phyloP scores from a whole-genome alignment of 75 land plant species.

The Adiantum capillusveneris region DNA sequence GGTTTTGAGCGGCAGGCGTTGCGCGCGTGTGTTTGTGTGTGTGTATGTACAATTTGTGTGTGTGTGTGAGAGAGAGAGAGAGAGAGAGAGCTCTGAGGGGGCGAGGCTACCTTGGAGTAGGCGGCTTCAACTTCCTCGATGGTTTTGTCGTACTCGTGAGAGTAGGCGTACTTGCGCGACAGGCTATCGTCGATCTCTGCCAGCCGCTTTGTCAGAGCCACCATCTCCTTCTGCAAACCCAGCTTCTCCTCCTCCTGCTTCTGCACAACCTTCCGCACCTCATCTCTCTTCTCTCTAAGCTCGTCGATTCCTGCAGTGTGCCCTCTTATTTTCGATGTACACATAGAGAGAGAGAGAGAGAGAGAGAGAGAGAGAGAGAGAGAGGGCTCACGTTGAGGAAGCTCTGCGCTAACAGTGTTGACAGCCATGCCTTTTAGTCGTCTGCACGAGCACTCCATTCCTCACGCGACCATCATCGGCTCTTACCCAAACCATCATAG shows the following conservation, averaged over 20 bases:
- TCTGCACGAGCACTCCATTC: slow-evolving; percentile 12
- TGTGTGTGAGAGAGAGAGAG: no score
- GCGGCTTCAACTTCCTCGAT: slow-evolving; percentile 34
- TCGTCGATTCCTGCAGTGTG: slow-evolving; percentile 22
- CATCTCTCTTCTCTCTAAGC: slow-evolving; percentile 29
- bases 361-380: background rate
- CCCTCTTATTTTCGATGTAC: background rate
- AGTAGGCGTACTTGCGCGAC: slow-evolving; percentile 30
- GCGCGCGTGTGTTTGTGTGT: no score
- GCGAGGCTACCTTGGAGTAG: slow-evolving; percentile 20
- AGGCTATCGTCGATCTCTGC: slow-evolving; percentile 34
- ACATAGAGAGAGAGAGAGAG: background rate
- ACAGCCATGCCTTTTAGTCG: slow-evolving; percentile 10
- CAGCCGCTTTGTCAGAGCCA: slow-evolving; percentile 24
- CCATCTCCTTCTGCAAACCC: slow-evolving; percentile 23
- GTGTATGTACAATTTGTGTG: no score
- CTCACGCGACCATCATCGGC: no score
- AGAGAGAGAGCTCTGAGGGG: no score
- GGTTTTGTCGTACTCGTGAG: slow-evolving; percentile 31
- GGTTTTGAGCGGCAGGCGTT: no score
- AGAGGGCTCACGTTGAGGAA: slow-evolving; percentile 13
- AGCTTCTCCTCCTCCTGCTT: slow-evolving; percentile 32
- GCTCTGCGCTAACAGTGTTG: slow-evolving; percentile 14
- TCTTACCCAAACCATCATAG: no score
- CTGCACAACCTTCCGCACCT: slow-evolving; percentile 26